Base-by-base conservation (phyloP, 345 rosid genomes). In the Hibiscus tridactylites region DNA sequence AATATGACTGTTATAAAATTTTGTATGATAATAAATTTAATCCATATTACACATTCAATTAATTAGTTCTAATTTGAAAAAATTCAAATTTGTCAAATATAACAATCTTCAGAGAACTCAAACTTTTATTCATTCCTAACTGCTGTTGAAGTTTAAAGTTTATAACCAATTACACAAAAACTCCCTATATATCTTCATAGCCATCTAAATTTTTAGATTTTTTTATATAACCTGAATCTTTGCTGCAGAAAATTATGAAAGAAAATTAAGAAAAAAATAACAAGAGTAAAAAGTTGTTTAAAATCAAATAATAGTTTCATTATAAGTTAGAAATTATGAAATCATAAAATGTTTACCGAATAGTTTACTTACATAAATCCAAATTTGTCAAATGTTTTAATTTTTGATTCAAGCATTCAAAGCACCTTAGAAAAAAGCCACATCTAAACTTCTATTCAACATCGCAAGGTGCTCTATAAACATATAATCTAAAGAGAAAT, bases 211-310 rank as follows among this genome's bases (percentile, higher is more conserved):
- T 86, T 72, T 75, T 80, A 53, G 28, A 66, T 73, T 85, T 85
- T 85, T 28, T 28, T 28, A 92, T 79, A 74, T 73, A 92, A 60
- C 97, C 97, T 2, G 99, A 97, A 80, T 95, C 93, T 82, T 85
- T 88, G 50, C 97, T 90, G 92, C 83, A 92, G 56, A 56, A 53
- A 79, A 72, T 49, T 65, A 24, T 26, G 61, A 73, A 49, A 71
- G 63, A 65, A 16, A 31, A 74, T 71, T 44, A 74, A 35, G 37
- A 28, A 56, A 21, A 33, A 17, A 10, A 24, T 46, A 26, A 9
- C 15, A 16, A 49, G 12, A 3, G 8, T 47, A 1, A 49, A 49
- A 49, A 29, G 1, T 49, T 49, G 71, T 49, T 67, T 67, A 9
- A 65, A 67, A 49, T 67, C 71, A 67, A 44, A 67, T 9, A 26